Percentiles rank a stretch among this genome's conserved stretches.
Conservation (phyloP, 1,284 basidiomycete species). For the Cutaneotrichosporon sp. region DNA sequence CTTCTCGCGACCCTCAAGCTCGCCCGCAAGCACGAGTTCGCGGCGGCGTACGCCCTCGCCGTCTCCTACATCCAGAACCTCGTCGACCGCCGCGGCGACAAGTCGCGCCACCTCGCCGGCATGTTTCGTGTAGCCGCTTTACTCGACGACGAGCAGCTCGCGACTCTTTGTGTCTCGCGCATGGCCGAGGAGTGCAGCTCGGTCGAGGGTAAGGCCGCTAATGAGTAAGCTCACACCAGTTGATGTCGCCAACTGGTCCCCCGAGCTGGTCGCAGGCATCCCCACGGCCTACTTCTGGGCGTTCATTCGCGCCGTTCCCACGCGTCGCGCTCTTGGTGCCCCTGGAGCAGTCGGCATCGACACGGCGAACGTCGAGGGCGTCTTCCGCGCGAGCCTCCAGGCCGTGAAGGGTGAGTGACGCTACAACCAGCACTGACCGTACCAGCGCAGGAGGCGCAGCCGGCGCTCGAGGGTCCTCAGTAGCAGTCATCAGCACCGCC, state of each 20-base stretch:
- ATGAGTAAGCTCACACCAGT: background rate
- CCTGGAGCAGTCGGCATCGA: background rate
- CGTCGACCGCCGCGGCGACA: background rate
- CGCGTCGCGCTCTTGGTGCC: background rate
- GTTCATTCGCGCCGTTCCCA: background rate
- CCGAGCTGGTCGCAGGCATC: background rate
- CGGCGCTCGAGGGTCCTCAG: no score
- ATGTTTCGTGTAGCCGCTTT: slow-evolving; percentile 5
- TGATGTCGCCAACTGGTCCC: background rate
- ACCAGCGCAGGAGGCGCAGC: background rate
- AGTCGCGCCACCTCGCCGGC: background rate
- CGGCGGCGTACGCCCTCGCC: background rate
- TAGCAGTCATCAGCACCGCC: no score
- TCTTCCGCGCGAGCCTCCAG: background rate
- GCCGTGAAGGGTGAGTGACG: background rate
- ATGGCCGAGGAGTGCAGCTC: background rate
- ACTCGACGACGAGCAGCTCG: slow-evolving; percentile 12
- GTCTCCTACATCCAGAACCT: background rate
- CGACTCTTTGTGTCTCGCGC: background rate
- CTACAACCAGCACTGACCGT: background rate
- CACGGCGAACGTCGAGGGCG: background rate
- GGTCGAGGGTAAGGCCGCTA: background rate
- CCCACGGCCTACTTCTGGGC: slow-evolving; percentile 1
- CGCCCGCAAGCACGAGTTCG: background rate
- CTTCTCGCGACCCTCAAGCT: background rate